Conservation (phyloP, 2,329 filamentous ascomycete genomes). For the Fusarium sp. region DNA sequence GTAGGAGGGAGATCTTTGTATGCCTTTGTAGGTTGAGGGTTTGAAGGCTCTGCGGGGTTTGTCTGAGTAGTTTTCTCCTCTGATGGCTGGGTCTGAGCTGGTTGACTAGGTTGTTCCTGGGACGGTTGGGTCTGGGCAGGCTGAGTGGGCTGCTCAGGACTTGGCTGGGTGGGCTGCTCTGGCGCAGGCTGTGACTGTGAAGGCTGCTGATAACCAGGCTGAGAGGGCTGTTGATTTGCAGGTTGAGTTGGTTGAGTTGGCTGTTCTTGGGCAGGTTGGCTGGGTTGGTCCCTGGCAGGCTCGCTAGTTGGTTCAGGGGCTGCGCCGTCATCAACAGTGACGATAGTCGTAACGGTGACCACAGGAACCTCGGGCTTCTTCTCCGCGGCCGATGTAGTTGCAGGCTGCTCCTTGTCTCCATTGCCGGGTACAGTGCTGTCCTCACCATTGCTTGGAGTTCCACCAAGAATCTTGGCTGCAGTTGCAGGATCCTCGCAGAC, state of each 20-base stretch:
- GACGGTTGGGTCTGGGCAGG: neutral
- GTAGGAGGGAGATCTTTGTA: constrained; percentile 21
- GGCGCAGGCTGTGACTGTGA: constrained; percentile 12
- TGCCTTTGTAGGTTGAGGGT: constrained; percentile 29
- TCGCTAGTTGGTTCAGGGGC: constrained; percentile 25
- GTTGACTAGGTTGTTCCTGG: constrained; percentile 12
- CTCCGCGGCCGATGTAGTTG: constrained; percentile 24
- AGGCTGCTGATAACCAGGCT: constrained; percentile 18
- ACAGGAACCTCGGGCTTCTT: constrained; percentile 37
- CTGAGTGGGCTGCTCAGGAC: constrained; percentile 12
- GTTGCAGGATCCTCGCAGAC: constrained; percentile 58
- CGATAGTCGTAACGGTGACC: constrained; percentile 49
- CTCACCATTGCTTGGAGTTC: constrained; percentile 14
- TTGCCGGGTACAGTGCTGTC: constrained; percentile 18
- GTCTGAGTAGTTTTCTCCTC: constrained; percentile 27
- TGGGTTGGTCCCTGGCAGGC: constrained; percentile 12
- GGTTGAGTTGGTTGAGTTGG: constrained; percentile 27
- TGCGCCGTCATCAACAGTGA: constrained; percentile 47
- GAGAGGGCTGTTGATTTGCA: constrained; percentile 12
- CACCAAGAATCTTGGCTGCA: constrained; percentile 59
- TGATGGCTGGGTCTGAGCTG: neutral
- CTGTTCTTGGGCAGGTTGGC: constrained; percentile 15
- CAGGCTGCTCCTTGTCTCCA: constrained; percentile 23
- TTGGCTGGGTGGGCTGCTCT: constrained; percentile 13
- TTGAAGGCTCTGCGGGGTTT: constrained; percentile 8